phyloP scores from a whole-genome alignment of 1,139 yeast genomes.

The Scheffersomyces segobiensis region DNA sequence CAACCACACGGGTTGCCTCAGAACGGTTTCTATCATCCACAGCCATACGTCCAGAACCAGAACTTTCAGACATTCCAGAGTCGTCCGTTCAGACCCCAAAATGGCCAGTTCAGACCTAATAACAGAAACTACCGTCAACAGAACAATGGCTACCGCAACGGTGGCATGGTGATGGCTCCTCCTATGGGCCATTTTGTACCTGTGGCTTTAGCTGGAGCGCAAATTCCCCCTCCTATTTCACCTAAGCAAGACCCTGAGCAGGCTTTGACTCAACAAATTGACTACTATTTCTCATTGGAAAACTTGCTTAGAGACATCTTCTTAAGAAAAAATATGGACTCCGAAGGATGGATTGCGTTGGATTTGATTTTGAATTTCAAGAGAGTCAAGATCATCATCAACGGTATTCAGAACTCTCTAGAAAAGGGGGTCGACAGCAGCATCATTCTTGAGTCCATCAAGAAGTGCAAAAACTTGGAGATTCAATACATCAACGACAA shows the following conservation, averaged over 20 bases:
- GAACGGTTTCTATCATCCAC: constrained; percentile 28
- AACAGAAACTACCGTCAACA: constrained; percentile 13
- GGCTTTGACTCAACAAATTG: constrained; percentile 66
- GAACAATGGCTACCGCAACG: constrained; percentile 20
- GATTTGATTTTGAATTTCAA: constrained; percentile 66
- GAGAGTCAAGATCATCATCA: constrained; percentile 61
- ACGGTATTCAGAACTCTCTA: constrained; percentile 38
- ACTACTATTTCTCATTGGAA: constrained; percentile 86
- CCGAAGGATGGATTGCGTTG: constrained; percentile 70
- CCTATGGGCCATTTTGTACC: constrained; percentile 11
- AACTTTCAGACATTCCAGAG: constrained; percentile 21
- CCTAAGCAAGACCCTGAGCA: constrained; percentile 49
- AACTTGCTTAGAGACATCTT: constrained; percentile 81
- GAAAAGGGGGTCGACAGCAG: constrained; percentile 25
- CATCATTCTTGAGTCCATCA: constrained; percentile 34
- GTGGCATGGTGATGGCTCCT: constrained; percentile 11
- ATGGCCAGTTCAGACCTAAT: constrained; percentile 26
- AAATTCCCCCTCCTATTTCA: constrained; percentile 50
- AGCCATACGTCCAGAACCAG: constrained; percentile 24
- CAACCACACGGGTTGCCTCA: constrained; percentile 12
- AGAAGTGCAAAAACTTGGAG: constrained; percentile 41
- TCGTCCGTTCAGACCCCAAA: constrained; percentile 16
- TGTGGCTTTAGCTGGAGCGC: constrained; percentile 22
- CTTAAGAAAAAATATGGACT: constrained; percentile 77
- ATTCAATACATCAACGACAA: constrained; percentile 31